Percentiles rank a stretch among this genome's conserved stretches.
These are phyloP conservation scores for Aspergillus saccharolyticus DNA, from an alignment of 495 filamentous ascomycete species.

Conservation along the genomic window DNA sequence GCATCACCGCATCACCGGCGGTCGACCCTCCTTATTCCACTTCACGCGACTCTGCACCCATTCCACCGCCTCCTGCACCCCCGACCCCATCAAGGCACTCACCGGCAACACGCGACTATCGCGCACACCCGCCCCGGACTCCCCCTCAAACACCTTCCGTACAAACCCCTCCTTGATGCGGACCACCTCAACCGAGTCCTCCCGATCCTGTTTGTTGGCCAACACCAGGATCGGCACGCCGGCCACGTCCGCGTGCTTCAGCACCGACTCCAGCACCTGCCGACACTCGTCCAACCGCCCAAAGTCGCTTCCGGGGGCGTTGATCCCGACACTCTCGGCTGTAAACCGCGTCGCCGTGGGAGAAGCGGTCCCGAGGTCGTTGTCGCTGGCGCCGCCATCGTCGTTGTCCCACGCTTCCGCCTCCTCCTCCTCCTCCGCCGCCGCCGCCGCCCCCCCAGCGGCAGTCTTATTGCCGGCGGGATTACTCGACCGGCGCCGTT, in stretches of 20 bases:
- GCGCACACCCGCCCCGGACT: conserved; percentile 74
- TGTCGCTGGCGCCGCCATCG: background rate
- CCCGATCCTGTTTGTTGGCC: conserved; percentile 95
- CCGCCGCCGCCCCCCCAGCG: background rate
- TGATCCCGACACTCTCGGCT: conserved; percentile 33
- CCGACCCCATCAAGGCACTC: conserved; percentile 83
- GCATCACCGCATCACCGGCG: conserved; percentile 86
- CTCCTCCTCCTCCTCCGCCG: no score
- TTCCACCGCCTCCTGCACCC: conserved; percentile 90
- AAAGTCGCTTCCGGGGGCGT: conserved; percentile 47
- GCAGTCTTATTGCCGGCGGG: background rate
- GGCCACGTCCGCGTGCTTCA: conserved; percentile 77
- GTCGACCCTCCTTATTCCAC: conserved; percentile 92
- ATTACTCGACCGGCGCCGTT: conserved; percentile 27
- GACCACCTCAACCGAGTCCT: conserved; percentile 96
- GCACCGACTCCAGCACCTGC: conserved; percentile 78
- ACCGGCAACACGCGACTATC: conserved; percentile 90
- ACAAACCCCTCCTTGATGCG: conserved; percentile 94
- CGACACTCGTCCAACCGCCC: conserved; percentile 81
- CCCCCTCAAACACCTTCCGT: conserved; percentile 89
- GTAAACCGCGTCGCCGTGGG: conserved; percentile 23
- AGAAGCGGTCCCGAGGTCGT: background rate
- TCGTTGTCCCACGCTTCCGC: conserved; percentile 1
- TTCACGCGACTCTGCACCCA: conserved; percentile 87
- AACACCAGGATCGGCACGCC: conserved; percentile 89